phyloP scores from a whole-genome alignment of 2,329 filamentous ascomycete species.

The Pyrenophora teres region DNA sequence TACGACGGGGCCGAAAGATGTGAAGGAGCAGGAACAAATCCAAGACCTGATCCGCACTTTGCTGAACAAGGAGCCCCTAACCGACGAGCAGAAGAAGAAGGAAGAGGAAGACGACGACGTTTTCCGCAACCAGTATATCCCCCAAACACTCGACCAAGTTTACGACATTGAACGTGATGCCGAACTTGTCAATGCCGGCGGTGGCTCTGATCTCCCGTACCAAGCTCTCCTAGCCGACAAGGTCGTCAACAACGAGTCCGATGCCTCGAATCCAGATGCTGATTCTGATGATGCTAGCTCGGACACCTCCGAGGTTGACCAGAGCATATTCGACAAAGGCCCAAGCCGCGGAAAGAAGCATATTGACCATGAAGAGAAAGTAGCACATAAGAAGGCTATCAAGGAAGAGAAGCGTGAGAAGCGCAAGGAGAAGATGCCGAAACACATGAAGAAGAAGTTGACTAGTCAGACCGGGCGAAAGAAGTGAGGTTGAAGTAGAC shows the following conservation, averaged over 20 bases:
- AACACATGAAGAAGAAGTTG: slow-evolving; percentile 90
- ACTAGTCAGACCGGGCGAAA: slow-evolving; percentile 66
- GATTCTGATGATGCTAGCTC: slow-evolving; percentile 24
- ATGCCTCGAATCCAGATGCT: slow-evolving; percentile 46
- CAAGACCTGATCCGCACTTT: slow-evolving; percentile 67
- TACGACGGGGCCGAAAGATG: slow-evolving; percentile 56
- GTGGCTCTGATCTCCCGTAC: slow-evolving; percentile 81
- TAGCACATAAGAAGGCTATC: slow-evolving; percentile 83
- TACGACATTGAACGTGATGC: slow-evolving; percentile 94
- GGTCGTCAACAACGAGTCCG: slow-evolving; percentile 51
- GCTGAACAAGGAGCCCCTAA: slow-evolving; percentile 59
- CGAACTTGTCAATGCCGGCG: slow-evolving; percentile 73
- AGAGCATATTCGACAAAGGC: slow-evolving; percentile 43
- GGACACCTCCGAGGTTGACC: slow-evolving; percentile 34
- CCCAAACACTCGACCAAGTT: slow-evolving; percentile 92
- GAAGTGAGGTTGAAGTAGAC: slow-evolving; percentile 54
- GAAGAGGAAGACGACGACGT: slow-evolving; percentile 85
- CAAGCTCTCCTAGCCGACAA: slow-evolving; percentile 79
- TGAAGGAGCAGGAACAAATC: slow-evolving; percentile 66
- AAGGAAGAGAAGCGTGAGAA: slow-evolving; percentile 97
- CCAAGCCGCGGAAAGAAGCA: slow-evolving; percentile 59
- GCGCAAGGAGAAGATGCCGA: slow-evolving; percentile 93
- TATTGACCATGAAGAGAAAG: slow-evolving; percentile 89
- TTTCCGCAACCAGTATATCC: slow-evolving; percentile 95
- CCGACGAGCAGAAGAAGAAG: slow-evolving; percentile 58